phyloP scores from a whole-genome alignment of 2,329 filamentous ascomycete species.

The Alternaria sp. region DNA sequence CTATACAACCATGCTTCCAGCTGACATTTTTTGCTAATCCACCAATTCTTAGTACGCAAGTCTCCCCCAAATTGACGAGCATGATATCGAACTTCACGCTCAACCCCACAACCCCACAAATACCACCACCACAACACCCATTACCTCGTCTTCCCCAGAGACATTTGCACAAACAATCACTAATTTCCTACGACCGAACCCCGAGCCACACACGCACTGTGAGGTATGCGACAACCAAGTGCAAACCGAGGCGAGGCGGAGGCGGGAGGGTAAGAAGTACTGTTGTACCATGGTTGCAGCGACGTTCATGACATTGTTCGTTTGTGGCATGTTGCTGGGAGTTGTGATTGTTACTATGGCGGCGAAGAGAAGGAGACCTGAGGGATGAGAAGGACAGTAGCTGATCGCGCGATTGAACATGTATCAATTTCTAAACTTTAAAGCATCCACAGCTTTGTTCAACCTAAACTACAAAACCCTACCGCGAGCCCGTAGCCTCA shows the following conservation, averaged over 20 bases:
- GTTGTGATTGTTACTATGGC: constrained; percentile 21
- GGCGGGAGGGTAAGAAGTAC: constrained; percentile 28
- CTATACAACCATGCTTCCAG: background rate
- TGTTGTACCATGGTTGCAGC: constrained; percentile 39
- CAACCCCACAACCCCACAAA: constrained; percentile 20
- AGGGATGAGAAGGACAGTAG: background rate
- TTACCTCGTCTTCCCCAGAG: constrained; percentile 17
- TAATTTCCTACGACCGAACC: constrained; percentile 32
- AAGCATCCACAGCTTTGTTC: background rate
- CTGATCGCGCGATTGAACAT: background rate
- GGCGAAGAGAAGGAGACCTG: constrained; percentile 5
- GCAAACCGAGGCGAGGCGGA: constrained; percentile 28
- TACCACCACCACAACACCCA: constrained; percentile 6
- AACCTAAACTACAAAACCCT: background rate
- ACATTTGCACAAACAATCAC: constrained; percentile 37
- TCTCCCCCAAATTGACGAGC: constrained; percentile 36
- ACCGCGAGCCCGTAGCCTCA: background rate
- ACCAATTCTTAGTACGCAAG: constrained; percentile 33
- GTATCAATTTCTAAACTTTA: background rate
- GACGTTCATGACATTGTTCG: constrained; percentile 29
- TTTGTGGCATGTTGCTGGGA: constrained; percentile 34
- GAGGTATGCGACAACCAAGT: constrained; percentile 39
- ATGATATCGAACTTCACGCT: constrained; percentile 35
- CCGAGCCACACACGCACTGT: constrained; percentile 38
- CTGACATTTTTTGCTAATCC: background rate